Evolutionary conservation across 2,329 filamentous ascomycete genomes (phyloP), one percentile per base, ranked within the genome.

Genomic region (Chrysoporthe cubensis): DNA sequence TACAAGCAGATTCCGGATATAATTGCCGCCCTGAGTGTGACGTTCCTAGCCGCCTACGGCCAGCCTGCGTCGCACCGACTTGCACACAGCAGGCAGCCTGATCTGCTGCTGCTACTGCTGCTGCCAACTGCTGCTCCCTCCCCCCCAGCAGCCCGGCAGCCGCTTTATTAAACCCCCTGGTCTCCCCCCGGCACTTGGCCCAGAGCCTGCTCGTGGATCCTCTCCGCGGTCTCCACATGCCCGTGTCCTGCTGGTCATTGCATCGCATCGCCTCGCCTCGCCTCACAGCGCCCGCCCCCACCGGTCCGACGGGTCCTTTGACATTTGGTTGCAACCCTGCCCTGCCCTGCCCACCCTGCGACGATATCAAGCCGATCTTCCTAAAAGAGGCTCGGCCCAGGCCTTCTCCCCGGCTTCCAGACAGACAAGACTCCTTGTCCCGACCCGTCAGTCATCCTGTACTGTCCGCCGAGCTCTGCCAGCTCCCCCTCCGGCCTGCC

Each of bases 1-100:
- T 54, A 57, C 32, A 40, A 40, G 54, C 54, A 57, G 54, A n/a
- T 18, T 57, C 34, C 54, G 54, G 54, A 40, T 40, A 57, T 14
- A 57, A 57, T 34, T 57, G 54, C 54, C 54, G 54, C 40, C 54
- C 54, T 57, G 32, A n/a, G 34, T 57, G 54, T 57, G 18, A 57
- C 54, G 32, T 57, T 18, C 34, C 32, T 57, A 57, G 32, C 54
- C 54, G 32, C 34, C 54, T 40, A n/a, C 54, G 54, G 54, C 54
- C 54, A 57, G 32, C 14, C 7, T n/a, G 16, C 32, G 54, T 57
- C 34, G 54, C 54, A 57, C 54, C 54, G 54, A 34, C 54, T 40
- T 57, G 54, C 54, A 57, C 54, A 57, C 54, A 57, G 34, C 54
- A 57, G 54, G 34, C 54, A 40, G 34, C 54, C 34, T 40, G n/a